These are phyloP conservation scores for Ashbya aceris DNA, from an alignment of 1,139 yeast species.

Conservation along the genomic window DNA sequence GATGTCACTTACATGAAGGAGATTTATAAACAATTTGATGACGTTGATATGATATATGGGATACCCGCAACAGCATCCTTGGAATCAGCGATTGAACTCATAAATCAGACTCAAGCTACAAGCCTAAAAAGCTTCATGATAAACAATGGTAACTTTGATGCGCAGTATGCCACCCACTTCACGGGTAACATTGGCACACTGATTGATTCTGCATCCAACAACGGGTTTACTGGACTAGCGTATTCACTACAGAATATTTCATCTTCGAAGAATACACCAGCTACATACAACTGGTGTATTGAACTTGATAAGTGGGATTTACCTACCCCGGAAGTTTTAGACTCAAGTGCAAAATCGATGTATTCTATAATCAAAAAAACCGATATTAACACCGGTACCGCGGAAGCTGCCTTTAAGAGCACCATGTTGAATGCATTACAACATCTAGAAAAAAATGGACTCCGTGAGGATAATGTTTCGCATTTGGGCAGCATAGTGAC, in stretches of 20 bases:
- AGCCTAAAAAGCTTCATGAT: conserved; percentile 40
- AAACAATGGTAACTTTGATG: conserved; percentile 50
- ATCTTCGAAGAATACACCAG: not conserved
- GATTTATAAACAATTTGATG: conserved; percentile 42
- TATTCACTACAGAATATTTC: conserved; percentile 12
- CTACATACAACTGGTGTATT: conserved; percentile 20
- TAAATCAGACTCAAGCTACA: conserved; percentile 33
- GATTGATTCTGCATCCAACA: conserved; percentile 26
- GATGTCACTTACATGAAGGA: conserved; percentile 25
- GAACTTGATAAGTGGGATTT: conserved; percentile 25
- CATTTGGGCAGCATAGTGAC: conserved; percentile 2
- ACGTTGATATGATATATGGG: conserved; percentile 55
- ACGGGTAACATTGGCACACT: conserved; percentile 21
- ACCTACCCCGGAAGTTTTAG: conserved; percentile 15
- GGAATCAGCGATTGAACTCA: conserved; percentile 39
- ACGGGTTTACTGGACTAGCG: conserved; percentile 24
- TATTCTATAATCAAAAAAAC: conserved; percentile 17
- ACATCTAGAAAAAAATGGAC: not conserved
- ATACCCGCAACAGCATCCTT: conserved; percentile 50
- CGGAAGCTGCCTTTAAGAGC: not conserved
- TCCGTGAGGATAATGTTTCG: conserved; percentile 1
- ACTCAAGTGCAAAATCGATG: conserved; percentile 14
- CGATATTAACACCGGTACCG: conserved; percentile 1
- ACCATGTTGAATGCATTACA: conserved; percentile 1
- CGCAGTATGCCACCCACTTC: conserved; percentile 18